Base-by-base conservation (phyloP, 331 rosid genomes). In the Malus hybrid region DNA sequence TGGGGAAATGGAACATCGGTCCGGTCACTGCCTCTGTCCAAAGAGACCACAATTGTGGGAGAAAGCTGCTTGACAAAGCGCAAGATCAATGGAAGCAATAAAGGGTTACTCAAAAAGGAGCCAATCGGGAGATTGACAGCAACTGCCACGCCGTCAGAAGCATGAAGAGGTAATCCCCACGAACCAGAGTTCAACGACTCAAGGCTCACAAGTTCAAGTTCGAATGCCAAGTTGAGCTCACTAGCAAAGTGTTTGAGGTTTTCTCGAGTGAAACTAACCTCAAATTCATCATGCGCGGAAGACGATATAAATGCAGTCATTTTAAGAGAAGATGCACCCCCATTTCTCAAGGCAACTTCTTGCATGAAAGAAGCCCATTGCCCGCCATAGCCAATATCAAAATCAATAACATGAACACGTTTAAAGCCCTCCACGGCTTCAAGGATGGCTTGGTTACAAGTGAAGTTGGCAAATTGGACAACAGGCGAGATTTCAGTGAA, bases 311-410 rank as follows among this genome's bases (percentile, higher is more conserved):
- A 85, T 32, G 95, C 95, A 31, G 95, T 93, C 81, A 93, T 87
- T 79, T 85, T 91, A 44, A 93, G 90, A 81, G 83, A 80, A 50
- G 89, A 87, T 31, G 89, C 72, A 66, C 87, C 83, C 0, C 83
- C 86, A 76, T 81, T 90, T 70, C 90, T 87, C 57, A 89, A 80
- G 44, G 93, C 93, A 6, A 91, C 78, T 79, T 93, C 98, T 64
- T 89, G 93, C 91, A 93, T 91, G 62, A 93, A 83, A 56, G 98
- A 93, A 76, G 98, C 86, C 98, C 98, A 93, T 56, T 93, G 98
- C 18, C 90, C 98, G 27, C 98, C 98, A 63, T 91, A 87, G 8
- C 97, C 97, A 39, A 93, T 88, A 74, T 91, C 98, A 55, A 93
- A 91, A 77, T 93, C 98, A 18, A 93, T 68, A 10, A 93, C 64